Evolutionary conservation across 257 asterid genomes (phyloP), one percentile per base, ranked within the genome.

Genomic region (Gynochthodes officinalis): DNA sequence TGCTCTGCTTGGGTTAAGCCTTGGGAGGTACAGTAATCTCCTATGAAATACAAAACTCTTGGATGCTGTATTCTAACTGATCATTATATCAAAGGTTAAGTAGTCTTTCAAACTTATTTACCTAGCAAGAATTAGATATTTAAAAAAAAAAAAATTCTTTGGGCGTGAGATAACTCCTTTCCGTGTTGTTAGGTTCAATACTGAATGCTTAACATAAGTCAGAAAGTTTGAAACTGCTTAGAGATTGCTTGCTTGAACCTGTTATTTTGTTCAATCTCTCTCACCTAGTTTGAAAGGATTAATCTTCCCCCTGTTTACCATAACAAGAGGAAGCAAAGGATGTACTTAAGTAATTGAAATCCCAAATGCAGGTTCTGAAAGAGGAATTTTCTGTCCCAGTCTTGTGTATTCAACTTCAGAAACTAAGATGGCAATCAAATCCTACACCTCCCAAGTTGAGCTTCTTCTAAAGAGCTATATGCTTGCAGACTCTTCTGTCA

Each of bases 371-470:
- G 44, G 43, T 13, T 46, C 50, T 46, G 69, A 46, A 46, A 16
- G 4, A 40, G 23, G 5, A 27, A 5, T 25, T 3, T 42, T 2
- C 39, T 27, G 48, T 64, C 23, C 10, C n/a, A 52, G 39, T 25
- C 10, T 48, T 7, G 4, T 1, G 6, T 58, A 59, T 64, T 55
- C 76, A 5, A 55, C 70, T 67, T 83, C 74, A 81, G 81, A 81
- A 77, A 69, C 65, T 69, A 64, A 49, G 69, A 86, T 84, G 95
- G 86, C 71, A 76, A 74, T 82, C 79, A 63, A 71, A 67, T 76
- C 79, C 75, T 85, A 77, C 79, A 83, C 80, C 71, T 79, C 84
- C 79, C 91, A 77, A 64, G 82, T 77, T 4, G 90, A 82, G 74
- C 76, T 81, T 59, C 83, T 91, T 74, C 77, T 88, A 50, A 75